Evolutionary conservation across 371 early-diverging fungal species (phyloP), one percentile per base, ranked within the genome.

Genomic region (Umbelopsis sp.): DNA sequence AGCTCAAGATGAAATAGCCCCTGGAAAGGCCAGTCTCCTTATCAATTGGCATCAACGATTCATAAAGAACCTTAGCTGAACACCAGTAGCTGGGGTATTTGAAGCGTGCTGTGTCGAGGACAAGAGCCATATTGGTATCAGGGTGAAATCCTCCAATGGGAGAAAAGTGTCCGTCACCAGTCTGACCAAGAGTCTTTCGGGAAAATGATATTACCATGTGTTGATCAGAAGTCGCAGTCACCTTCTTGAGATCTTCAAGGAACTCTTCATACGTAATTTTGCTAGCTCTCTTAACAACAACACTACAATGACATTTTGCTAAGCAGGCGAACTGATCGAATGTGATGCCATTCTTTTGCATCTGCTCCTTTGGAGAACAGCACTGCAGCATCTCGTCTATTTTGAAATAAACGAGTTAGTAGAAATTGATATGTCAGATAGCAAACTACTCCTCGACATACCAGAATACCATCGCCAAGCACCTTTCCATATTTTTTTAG

Each of bases 131-230:
- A 48, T 90, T 85, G 9, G 80, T 73, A 20, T 76, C 86, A 10
- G 87, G 83, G 67, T 89, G 87, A 65, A 89, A 91, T 0, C 89
- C 91, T 14, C 89, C 91, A 66, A 92, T 88, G 0, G 91, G 91
- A 20, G 89, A 81, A 66, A 93, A 94, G 69, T 94, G 94, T 1
- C 94, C 94, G 72, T 95, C 96, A 16, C 97, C 97, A 0, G 97
- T 97, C 74, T 96, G 96, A 12, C 88, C 87, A n/a, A 97, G 80
- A 0, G 86, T 75, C 44, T 86, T 84, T 35, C 97, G 87, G 1
- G 91, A 89, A 68, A 94, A 97, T 0, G 94, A 93, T 44, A 94
- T 86, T 0, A 97, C 94, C 91, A 96, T 94, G 57, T 93, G 95
- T 62, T 87, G 81, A 63, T 94, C 92, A 38, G 88, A 85, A 11